A percentile compares a stretch with the other conserved stretches of the same genome.
phyloP scores from a whole-genome alignment of 2,329 filamentous ascomycete genomes.

The Boeremia lycopersici region DNA sequence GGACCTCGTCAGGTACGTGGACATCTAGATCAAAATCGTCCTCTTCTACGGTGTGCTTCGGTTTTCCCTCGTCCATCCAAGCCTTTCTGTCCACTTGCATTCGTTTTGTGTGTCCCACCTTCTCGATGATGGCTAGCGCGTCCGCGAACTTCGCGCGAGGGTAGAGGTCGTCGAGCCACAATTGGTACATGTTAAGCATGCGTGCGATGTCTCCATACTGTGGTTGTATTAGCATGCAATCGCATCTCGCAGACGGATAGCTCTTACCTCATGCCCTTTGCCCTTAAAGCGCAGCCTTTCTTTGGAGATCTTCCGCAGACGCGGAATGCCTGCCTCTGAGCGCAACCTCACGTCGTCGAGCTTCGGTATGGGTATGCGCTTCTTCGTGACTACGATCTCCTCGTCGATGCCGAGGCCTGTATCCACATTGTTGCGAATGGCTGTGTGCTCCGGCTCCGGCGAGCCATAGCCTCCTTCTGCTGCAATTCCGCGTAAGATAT shows the following conservation, averaged over 20 bases:
- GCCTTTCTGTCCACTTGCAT: conserved; percentile 76
- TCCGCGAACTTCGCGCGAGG: conserved; percentile 94
- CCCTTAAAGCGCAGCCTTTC: conserved; percentile 80
- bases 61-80: conserved; percentile 81
- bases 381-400: conserved; percentile 81
- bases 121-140: conserved; percentile 88
- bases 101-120: conserved; percentile 82
- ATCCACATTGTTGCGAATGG: conserved; percentile 44
- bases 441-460: conserved; percentile 16
- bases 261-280: conserved; percentile 83
- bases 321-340: conserved; percentile 81
- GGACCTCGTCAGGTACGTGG: background rate
- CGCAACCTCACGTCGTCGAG: conserved; percentile 85
- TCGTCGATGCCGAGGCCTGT: conserved; percentile 79
- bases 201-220: conserved; percentile 84
- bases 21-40: conserved; percentile 26
- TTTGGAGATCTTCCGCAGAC: conserved; percentile 73
- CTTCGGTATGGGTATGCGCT: conserved; percentile 78
- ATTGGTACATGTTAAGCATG: conserved; percentile 87
- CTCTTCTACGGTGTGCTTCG: conserved; percentile 48
- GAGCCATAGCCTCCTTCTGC: conserved; percentile 53
- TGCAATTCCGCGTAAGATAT: conserved; percentile 78
- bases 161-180: conserved; percentile 96
- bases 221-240: conserved; percentile 16
- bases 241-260: background rate